Evolutionary conservation across 805 yeast species (phyloP), one percentile per base, ranked within the genome.

Genomic region (Candida montana): DNA sequence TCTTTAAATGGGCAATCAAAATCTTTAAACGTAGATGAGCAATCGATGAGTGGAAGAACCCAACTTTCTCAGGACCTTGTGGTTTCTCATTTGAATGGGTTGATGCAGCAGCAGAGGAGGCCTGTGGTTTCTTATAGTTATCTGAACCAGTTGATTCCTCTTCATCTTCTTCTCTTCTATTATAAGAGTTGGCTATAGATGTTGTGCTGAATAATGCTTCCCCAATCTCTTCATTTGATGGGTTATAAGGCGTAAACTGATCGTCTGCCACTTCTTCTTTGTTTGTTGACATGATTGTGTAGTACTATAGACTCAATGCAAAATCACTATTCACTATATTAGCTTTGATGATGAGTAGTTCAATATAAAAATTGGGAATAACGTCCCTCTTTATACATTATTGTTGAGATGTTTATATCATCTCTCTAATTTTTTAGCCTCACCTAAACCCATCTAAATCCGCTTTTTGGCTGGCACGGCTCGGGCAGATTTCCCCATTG

Each of bases 21-120:
- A 50, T 49, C 27, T 44, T 40, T 3, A n/a, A n/a, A 27, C 58
- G 48, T 3, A 49, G 20, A 19, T 35, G 41, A 4, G 37, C 10
- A 20, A 53, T 33, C 0, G 51, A 37, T 3, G 48, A 37, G 33
- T 47, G 38, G 21, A 44, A 35, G 18, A 52, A 18, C 1, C 48
- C 48, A 21, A 53, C 58, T 37, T 52, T 53, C 8, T n/a, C 18
- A 21, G 34, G 26, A 15, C 28, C 31, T 7, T 12, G 8, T 18
- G 21, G 13, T n/a, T 16, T 18, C 7, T 11, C 8, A 16, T n/a
- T 23, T 26, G 32, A 19, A 9, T 30, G 16, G n/a, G 5, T 8
- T 5, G 35, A 33, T 3, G 27, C 3, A 7, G 12, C 23, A 20
- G 11, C 5, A 11, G 33, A 21, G 11, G 29, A 13, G 12, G 11